Evolutionary conservation across 2,329 filamentous ascomycete species (phyloP).

Genomic region (Talaromyces atroroseus): DNA sequence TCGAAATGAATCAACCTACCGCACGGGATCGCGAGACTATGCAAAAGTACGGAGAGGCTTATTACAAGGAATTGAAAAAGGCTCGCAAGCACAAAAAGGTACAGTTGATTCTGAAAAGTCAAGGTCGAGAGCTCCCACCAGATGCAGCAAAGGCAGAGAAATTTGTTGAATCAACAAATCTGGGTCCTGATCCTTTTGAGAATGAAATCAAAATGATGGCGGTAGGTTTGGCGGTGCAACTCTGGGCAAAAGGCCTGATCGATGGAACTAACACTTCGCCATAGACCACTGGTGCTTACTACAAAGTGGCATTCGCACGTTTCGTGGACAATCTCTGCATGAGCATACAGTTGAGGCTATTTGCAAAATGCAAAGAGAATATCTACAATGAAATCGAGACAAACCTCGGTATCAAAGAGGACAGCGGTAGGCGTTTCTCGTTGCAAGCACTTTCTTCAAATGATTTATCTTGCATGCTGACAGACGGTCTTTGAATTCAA

Average conservation of each 20-base stretch:
- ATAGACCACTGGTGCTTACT: conserved; percentile 34
- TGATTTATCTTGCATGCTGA: background rate
- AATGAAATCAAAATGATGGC: conserved; percentile 40
- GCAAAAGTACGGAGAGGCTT: background rate
- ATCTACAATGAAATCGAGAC: conserved; percentile 27
- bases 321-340: conserved; percentile 38
- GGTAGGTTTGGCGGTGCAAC: conserved; percentile 22
- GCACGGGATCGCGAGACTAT: conserved; percentile 1
- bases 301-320: conserved; percentile 34
- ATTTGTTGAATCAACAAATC: conserved; percentile 15
- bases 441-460: background rate
- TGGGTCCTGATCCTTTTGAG: conserved; percentile 29
- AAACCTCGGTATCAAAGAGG: conserved; percentile 24
- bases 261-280: conserved; percentile 12
- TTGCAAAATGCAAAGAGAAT: conserved; percentile 29
- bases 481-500: conserved; percentile 14
- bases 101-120: background rate
- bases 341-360: conserved; percentile 31
- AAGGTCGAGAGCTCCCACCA: background rate
- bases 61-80: background rate
- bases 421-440: conserved; percentile 24
- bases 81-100: background rate
- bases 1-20: background rate
- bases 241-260: background rate
- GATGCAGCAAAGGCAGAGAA: conserved; percentile 13